Evolutionary conservation across 2,329 filamentous ascomycete genomes (phyloP), one percentile per base, ranked within the genome.

Genomic region (Penicillium janthinellum): DNA sequence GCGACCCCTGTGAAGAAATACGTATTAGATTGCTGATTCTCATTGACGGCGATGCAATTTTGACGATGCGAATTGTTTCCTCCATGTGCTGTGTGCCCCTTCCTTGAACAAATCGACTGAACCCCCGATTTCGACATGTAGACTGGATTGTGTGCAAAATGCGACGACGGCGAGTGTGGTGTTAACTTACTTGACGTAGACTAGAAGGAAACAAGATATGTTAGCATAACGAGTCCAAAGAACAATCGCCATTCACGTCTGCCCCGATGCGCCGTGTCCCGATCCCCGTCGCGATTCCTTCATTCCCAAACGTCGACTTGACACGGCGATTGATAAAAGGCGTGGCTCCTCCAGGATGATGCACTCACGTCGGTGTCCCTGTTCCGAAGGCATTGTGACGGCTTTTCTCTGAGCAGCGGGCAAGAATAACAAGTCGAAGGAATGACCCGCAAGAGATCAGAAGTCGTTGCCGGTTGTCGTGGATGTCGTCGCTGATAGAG

Each of bases 321-420:
- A 45, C 39, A 55, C 20, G 52, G 52, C 52, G 56, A 65, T 64
- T 63, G 67, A 57, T 52, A 60, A 63, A 45, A 20, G 25, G 53
- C 52, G 25, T 53, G 42, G 15, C 5, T 53, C 53, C 47, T 63
- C 49, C 65, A 67, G 63, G 57, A 54, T 67, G 20, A 52, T 25
- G 70, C 60, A 90, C 90, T 90, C 83, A 94, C 90, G 85, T 90
- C 90, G 88, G 88, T 93, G 90, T 83, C 90, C 90, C 79, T 89
- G 85, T 87, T 91, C 90, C 78, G 90, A 89, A 90, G 89, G 87
- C 90, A 95, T 95, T 81, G 86, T 92, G 88, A 83, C 82, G 82
- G 78, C 73, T 70, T 70, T 74, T 71, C 67, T 76, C 75, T 77
- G 75, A 75, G 73, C 73, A 72, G 69, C 74, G 71, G 73, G 73